Base-by-base conservation (phyloP, 2,329 filamentous ascomycete species). In the Allantophomopsis cytisporea region DNA sequence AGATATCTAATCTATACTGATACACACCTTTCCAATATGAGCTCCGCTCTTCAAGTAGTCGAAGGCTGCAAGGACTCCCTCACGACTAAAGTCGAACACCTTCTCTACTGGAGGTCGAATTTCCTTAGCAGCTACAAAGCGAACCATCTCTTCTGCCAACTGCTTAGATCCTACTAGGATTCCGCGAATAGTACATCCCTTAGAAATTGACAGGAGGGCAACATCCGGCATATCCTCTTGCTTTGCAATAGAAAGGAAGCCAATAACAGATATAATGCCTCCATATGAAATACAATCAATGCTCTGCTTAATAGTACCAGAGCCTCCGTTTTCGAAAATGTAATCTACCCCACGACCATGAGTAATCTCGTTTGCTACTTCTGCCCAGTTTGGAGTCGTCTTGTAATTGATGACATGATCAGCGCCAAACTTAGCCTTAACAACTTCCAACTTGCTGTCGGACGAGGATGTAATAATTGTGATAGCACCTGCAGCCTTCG, bases 301-400 rank as follows among this genome's bases (percentile, higher is more conserved):
- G 2, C 64, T 68, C 50, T 79, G 65, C 4, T 60, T 50, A 45
- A 83, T 64, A 0, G 76, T 81, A n/a, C 63, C 65, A 1, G 72
- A 63, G 0, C 79, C 79, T 11, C 74, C 79, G n/a, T 82, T 69
- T 48, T 84, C 80, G 31, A 81, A 50, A 31, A 83, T 60, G 43
- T 77, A 64, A 48, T 82, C 69, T 6, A 80, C 70, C 11, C 80
- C 80, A 2, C 48, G 50, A 2, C 62, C 62, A 1, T 60, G 54
- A 0, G 62, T 65, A 0, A 70, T 62, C 0, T 65, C 68, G 8
- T 67, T 53, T 8, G 75, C 76, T 20, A 65, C 65, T 2, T 61
- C 56, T n/a, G 76, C 72, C 78, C 78, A 83, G 37, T 72, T 65
- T 0, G 68, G 57, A 7, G 63, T 64, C 0, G 54, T 63, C 41